Evolutionary conservation across 192 early-diverging fungal genomes (phyloP), one percentile per base, ranked within the genome.

Genomic region (Phycomyces blakesleeanus): DNA sequence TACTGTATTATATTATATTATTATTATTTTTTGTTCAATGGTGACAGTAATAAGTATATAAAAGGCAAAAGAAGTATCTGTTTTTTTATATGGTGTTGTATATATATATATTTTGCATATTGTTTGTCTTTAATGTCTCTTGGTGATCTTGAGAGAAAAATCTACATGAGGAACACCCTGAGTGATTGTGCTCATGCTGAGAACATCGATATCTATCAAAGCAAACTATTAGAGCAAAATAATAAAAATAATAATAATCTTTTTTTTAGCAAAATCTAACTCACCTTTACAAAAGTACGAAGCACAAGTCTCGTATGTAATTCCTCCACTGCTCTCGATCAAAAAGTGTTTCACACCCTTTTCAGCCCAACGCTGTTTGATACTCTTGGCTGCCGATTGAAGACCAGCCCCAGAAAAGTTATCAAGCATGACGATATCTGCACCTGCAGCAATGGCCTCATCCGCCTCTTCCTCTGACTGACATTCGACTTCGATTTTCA

Each of bases 401-500:
- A 98, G 78, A 0, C 71, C 80, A 3, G 84, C 82, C 1, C 89
- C 88, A 25, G 87, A 76, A 69, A 93, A 94, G 73, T 98, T 98
- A 67, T 98, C 97, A 29, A 98, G 74, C 97, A 98, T 98, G 66
- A 98, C 84, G 70, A 98, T 89, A 67, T 98, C 94, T 5, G 97
- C 97, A 15, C 97, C 97, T 15, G 94, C 95, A 41, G 77, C 85
- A 68, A 98, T 94, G 16, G 97, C 97, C 73, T 98, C 97, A 68
- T 92, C 84, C 0, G 97, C 97, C 60, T 98, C 97, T 5, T 80
- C 84, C 57, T 96, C 93, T 1, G 86, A 87, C 60, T 85, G 89
- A 71, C 97, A 98, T 73, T 98, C 97, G 44, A 98, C 95, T 59
- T 98, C 97, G 63, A 98, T 93, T 79, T 97, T 97, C 60, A 96